phyloP scores from a whole-genome alignment of 768 basidiomycete species.

The Mycena indigotica region DNA sequence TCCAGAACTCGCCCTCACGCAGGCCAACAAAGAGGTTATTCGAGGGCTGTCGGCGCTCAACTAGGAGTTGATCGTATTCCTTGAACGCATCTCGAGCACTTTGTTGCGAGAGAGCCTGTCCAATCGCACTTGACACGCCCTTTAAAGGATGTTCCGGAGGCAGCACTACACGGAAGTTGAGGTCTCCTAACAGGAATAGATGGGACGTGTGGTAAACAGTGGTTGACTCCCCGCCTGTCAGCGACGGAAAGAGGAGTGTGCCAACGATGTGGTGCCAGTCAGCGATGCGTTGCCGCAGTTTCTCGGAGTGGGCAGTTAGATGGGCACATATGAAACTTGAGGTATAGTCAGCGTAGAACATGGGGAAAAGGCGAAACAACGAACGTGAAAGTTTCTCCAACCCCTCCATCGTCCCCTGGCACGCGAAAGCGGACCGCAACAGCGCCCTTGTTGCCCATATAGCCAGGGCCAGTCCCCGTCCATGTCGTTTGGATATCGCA shows the following conservation, averaged over 20 bases:
- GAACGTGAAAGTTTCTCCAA: slow-evolving; percentile 84
- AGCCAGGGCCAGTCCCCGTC: slow-evolving; percentile 70
- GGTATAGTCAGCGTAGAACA: slow-evolving; percentile 1
- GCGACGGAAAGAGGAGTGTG: slow-evolving; percentile 70
- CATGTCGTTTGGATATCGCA: slow-evolving; percentile 72
- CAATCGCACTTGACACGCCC: slow-evolving; percentile 36
- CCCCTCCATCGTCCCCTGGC: slow-evolving; percentile 49
- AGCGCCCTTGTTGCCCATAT: slow-evolving; percentile 95
- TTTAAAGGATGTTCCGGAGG: slow-evolving; percentile 55
- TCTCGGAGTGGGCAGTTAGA: slow-evolving; percentile 77
- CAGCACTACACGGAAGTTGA: slow-evolving; percentile 85
- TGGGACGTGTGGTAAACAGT: slow-evolving; percentile 86
- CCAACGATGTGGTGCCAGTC: slow-evolving; percentile 84
- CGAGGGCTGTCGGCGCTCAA: slow-evolving; percentile 63
- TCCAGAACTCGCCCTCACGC: slow-evolving; percentile 84
- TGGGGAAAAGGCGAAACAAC: slow-evolving; percentile 32
- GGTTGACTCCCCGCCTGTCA: slow-evolving; percentile 38
- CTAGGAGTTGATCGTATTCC: slow-evolving; percentile 71
- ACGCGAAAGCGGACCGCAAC: slow-evolving; percentile 86
- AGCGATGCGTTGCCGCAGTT: slow-evolving; percentile 63
- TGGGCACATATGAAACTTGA: slow-evolving; percentile 89
- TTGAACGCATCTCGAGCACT: slow-evolving; percentile 59
- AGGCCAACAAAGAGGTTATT: slow-evolving; percentile 63
- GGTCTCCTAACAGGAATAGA: slow-evolving; percentile 90
- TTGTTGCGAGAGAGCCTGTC: slow-evolving; percentile 46